Percentiles rank a stretch among this genome's conserved stretches.
phyloP scores from a whole-genome alignment of 2,329 filamentous ascomycete species.

The Aureobasidium sp. region DNA sequence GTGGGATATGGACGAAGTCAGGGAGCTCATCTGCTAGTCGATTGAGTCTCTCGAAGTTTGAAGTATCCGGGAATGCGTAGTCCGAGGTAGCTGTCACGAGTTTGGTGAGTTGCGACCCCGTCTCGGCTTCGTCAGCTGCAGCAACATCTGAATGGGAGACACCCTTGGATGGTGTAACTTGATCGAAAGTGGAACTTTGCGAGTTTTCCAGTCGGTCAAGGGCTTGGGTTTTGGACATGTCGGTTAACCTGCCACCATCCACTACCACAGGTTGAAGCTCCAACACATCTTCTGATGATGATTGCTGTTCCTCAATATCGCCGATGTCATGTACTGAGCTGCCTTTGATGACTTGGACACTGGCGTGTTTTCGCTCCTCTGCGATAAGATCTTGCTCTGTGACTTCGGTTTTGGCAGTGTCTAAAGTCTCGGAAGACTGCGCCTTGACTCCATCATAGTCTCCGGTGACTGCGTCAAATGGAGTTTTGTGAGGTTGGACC shows the following conservation, averaged over 20 bases:
- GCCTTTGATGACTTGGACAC: not conserved
- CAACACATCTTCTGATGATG: not conserved
- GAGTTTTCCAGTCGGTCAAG: constrained; percentile 26
- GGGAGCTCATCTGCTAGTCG: constrained; percentile 33
- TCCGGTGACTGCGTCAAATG: not conserved
- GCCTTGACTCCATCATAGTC: too few relatives aligned
- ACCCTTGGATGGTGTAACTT: too few relatives aligned
- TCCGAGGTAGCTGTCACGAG: not conserved
- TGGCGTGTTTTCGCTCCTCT: not conserved
- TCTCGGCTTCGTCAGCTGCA: too few relatives aligned
- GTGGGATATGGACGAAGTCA: constrained; percentile 44
- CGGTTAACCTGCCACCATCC: not conserved
- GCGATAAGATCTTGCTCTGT: too few relatives aligned
- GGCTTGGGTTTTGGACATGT: not conserved
- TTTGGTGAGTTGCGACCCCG: not conserved
- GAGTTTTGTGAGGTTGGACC: not conserved
- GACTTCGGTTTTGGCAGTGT: not conserved
- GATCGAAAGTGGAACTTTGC: too few relatives aligned
- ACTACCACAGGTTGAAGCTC: not conserved
- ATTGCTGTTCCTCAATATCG: constrained; percentile 5
- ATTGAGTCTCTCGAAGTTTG: constrained; percentile 24
- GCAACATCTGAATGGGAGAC: too few relatives aligned
- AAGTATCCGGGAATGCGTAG: not conserved
- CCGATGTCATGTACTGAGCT: not conserved
- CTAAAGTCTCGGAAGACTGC: not conserved